Percentiles rank a stretch among this genome's conserved stretches.
Conservation (phyloP, 345 rosid genomes). For the Eucalyptus polyanthemos region DNA sequence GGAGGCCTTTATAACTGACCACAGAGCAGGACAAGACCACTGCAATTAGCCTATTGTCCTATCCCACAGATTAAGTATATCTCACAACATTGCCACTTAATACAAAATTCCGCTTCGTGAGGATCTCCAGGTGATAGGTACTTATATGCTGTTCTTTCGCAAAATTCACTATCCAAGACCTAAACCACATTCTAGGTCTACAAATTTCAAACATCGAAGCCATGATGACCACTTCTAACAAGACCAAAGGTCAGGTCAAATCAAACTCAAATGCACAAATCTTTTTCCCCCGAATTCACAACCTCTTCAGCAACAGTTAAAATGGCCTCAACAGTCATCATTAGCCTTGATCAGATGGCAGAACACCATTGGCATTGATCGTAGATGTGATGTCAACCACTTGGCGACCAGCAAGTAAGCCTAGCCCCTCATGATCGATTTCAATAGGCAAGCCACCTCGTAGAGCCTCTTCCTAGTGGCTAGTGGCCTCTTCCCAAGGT, state of each 20-base stretch:
- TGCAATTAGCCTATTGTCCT: background rate
- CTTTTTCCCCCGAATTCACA: background rate
- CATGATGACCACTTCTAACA: background rate
- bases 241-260: background rate
- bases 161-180: background rate
- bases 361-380: constrained; percentile 73
- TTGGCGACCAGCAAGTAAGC: constrained; percentile 26
- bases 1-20: background rate
- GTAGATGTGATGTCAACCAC: constrained; percentile 85
- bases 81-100: background rate
- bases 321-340: background rate
- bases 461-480: too few species aligned
- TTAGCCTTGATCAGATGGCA: constrained; percentile 80
- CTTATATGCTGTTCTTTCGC: background rate
- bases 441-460: too few species aligned
- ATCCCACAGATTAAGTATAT: background rate
- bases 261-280: background rate
- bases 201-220: background rate
- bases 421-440: too few species aligned
- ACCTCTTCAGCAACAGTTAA: background rate
- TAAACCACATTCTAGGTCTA: background rate
- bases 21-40: background rate
- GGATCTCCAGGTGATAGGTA: background rate
- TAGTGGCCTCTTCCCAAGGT: too few species aligned
- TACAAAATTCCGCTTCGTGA: background rate